Base-by-base conservation (phyloP, 805 yeast genomes). In the Blastobotrys robertii region DNA sequence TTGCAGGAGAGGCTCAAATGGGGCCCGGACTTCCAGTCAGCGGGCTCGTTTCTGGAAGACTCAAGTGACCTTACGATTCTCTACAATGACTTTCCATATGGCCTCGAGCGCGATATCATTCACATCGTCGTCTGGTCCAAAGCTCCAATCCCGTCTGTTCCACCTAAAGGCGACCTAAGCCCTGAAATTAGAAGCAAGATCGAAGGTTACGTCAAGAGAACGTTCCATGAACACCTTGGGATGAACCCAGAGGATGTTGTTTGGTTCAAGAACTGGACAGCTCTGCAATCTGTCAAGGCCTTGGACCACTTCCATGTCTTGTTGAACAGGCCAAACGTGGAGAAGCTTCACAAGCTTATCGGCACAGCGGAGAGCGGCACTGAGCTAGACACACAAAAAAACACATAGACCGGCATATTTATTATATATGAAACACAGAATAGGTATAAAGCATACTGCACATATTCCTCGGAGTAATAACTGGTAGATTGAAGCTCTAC, bases 61-160 rank as follows among this genome's bases (percentile, higher is more conserved):
- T 31, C 44, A 1, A 15, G 49, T 1, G 79, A 74, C 51, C 47
- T 74, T 30, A 70, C 68, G 46, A 66, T 77, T 29, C 57, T 76
- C 25, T 54, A 50, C 40, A 76, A 76, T 53, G 77, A 74, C 52
- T 76, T 73, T 56, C 79, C 80, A 1, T 76, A 76, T 56, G 71
- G 69, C 44, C 67, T 76, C 43, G 76, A 66, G 32, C 48, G 53
- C 3, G 69, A 69, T 33, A 67, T 76, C 36, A 53, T 53, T 14
- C 82, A 76, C 52, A 54, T 75, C 34, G 77, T 79, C 33, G 72
- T 77, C 12, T 76, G 82, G 82, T 60, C 74, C 10, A 72, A 74
- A 50, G 57, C 65, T 16, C 58, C 60, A 7, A 68, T 74, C 10
- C 69, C 71, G 6, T 53, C 55, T 10, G 73, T 69, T 47, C 63